Percentiles rank a stretch among this genome's conserved stretches.
Evolutionary conservation across 148 eudicot species (phyloP).

Genomic region (Selenicereus undatus): DNA sequence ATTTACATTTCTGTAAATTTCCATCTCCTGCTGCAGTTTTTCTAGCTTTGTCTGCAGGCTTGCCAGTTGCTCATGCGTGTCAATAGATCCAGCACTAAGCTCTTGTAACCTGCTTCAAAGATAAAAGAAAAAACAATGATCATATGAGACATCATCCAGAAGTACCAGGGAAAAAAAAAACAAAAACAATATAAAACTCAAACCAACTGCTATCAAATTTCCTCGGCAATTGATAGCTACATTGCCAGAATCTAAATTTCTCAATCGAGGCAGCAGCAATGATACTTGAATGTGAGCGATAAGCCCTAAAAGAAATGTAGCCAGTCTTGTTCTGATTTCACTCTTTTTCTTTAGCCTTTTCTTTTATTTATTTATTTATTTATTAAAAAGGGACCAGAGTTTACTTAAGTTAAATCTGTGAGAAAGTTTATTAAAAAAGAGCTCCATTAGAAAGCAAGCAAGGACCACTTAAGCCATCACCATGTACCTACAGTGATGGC

Average conservation of each 20-base stretch:
- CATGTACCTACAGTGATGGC: background rate
- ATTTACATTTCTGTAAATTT: slow-evolving; percentile 54
- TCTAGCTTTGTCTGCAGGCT: slow-evolving; percentile 46
- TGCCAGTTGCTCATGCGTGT: slow-evolving; percentile 45
- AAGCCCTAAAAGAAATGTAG: background rate
- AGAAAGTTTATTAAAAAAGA: background rate
- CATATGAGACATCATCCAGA: background rate
- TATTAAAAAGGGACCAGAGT: background rate
- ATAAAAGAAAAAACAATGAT: background rate
- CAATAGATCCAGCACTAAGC: slow-evolving; percentile 40
- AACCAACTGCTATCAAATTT: background rate
- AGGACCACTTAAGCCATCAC: background rate
- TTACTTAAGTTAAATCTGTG: background rate
- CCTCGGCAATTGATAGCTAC: background rate
- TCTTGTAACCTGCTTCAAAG: slow-evolving; percentile 69
- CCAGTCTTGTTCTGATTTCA: too few relatives aligned
- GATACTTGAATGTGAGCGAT: background rate
- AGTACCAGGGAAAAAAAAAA: background rate
- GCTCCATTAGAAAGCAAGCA: background rate
- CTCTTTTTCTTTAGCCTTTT: too few relatives aligned
- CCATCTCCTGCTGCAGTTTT: slow-evolving; percentile 54
- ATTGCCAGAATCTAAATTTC: background rate
- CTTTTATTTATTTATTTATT: too few relatives aligned
- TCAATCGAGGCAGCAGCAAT: background rate
- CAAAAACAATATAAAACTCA: background rate